These are phyloP conservation scores for Fusarium caatingaense DNA, from an alignment of 2,329 filamentous ascomycete genomes.

Conservation along the genomic window DNA sequence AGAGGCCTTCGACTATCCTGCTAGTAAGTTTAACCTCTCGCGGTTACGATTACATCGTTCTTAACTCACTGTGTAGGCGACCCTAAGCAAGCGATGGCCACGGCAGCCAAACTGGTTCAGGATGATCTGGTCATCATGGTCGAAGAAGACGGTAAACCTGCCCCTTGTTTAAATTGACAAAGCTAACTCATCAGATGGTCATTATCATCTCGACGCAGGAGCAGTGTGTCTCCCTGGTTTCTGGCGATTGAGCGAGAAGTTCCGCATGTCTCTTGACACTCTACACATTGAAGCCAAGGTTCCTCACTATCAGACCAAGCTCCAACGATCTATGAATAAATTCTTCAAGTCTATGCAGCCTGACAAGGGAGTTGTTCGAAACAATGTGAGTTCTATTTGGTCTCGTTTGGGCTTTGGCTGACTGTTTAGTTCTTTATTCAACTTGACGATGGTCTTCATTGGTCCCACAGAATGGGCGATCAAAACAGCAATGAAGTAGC, in stretches of 20 bases:
- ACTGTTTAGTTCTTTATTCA: slow-evolving; percentile 32
- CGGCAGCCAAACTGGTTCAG: slow-evolving; percentile 30
- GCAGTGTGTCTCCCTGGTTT: slow-evolving; percentile 37
- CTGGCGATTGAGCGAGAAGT: slow-evolving; percentile 36
- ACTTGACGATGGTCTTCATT: slow-evolving; percentile 35
- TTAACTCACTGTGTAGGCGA: slow-evolving; percentile 1
- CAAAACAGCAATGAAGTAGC: slow-evolving; percentile 25
- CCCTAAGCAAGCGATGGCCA: slow-evolving; percentile 29
- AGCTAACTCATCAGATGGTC: background rate
- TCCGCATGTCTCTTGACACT: slow-evolving; percentile 37
- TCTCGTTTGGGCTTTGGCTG: fast-evolving
- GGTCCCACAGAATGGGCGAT: slow-evolving; percentile 37
- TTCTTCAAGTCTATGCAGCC: slow-evolving; percentile 35
- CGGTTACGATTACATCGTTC: fast-evolving
- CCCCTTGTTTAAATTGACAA: fast-evolving
- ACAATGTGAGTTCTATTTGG: slow-evolving; percentile 3
- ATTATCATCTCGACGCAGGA: slow-evolving; percentile 36
- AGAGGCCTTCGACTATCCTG: slow-evolving; percentile 22
- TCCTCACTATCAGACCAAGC: slow-evolving; percentile 29
- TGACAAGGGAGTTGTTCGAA: slow-evolving; percentile 27
- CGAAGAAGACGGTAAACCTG: slow-evolving; percentile 15
- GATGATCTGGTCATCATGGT: slow-evolving; percentile 37
- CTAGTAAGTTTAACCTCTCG: background rate
- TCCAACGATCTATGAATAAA: slow-evolving; percentile 36
- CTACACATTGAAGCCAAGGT: slow-evolving; percentile 37